phyloP scores from a whole-genome alignment of 2,329 filamentous ascomycete species.

The Diplodia corticola region DNA sequence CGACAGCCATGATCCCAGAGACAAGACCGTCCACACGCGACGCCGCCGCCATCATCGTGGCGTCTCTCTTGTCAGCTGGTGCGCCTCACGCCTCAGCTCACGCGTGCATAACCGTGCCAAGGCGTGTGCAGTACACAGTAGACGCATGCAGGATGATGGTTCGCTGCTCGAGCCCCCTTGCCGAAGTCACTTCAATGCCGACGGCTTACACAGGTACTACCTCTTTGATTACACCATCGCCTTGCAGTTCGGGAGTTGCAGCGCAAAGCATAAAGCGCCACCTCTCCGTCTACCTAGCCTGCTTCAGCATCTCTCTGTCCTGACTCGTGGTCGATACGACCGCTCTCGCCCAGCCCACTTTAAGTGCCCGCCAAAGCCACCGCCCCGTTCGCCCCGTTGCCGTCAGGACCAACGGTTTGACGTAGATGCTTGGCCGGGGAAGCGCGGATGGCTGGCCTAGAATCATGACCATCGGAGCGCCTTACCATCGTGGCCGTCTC shows the following conservation, averaged over 20 bases:
- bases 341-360: not conserved
- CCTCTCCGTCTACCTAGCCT: not conserved
- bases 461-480: not conserved
- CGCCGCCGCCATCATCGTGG: slow-evolving; percentile 8
- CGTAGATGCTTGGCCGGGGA: slow-evolving; percentile 6
- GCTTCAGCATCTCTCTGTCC: not conserved
- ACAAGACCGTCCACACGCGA: not conserved
- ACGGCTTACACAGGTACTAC: slow-evolving; percentile 1
- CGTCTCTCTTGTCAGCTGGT: not conserved
- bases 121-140: not conserved
- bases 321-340: slow-evolving; percentile 6
- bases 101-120: slow-evolving; percentile 1
- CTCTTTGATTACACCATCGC: not conserved
- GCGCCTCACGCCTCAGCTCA: slow-evolving; percentile 14
- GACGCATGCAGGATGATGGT: not conserved
- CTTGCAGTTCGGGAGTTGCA: not conserved
- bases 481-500: not conserved
- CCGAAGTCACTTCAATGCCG: slow-evolving; percentile 1
- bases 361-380: not conserved
- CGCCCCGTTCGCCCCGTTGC: not conserved
- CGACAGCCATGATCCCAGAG: slow-evolving; percentile 17
- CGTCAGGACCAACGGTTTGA: slow-evolving; percentile 2
- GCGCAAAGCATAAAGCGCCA: not conserved
- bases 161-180: not conserved
- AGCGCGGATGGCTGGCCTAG: not conserved